Evolutionary conservation across 2,329 filamentous ascomycete genomes (phyloP).

Genomic region (Ophiostoma ulmi): DNA sequence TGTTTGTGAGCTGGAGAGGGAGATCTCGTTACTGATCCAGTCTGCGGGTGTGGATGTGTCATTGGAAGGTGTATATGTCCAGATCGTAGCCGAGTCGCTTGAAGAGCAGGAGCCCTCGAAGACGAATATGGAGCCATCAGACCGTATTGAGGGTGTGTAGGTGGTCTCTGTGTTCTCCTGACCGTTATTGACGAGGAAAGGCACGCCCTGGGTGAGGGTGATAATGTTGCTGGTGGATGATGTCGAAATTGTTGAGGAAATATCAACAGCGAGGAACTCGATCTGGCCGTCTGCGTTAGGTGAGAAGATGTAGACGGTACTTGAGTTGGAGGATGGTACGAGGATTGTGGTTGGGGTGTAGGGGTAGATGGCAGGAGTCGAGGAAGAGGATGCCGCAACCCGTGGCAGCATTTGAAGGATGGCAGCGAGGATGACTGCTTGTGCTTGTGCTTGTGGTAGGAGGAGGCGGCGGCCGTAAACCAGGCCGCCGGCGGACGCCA

Average conservation of each 20-base stretch:
- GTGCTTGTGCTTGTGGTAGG: neutral
- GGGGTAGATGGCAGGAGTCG: constrained; percentile 51
- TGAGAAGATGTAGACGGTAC: constrained; percentile 62
- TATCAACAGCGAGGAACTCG: constrained; percentile 60
- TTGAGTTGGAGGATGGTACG: constrained; percentile 45
- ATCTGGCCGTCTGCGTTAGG: constrained; percentile 42
- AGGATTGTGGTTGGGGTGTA: constrained; percentile 75
- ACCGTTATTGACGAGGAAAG: constrained; percentile 52
- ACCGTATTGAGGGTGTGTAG: constrained; percentile 63
- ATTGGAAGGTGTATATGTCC: constrained; percentile 52
- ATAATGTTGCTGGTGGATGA: constrained; percentile 39
- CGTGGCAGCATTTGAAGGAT: constrained; percentile 20
- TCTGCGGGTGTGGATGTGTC: neutral
- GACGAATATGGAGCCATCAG: constrained; percentile 65
- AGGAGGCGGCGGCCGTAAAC: neutral
- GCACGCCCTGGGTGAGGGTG: constrained; percentile 53
- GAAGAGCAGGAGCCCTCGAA: constrained; percentile 67
- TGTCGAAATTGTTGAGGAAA: constrained; percentile 53
- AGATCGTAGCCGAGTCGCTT: constrained; percentile 44
- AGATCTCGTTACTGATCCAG: constrained; percentile 19
- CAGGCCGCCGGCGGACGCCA: constrained; percentile 20
- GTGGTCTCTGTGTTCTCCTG: constrained; percentile 42
- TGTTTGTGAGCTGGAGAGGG: constrained; percentile 17
- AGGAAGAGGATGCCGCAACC: constrained; percentile 25
- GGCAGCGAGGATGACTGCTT: constrained; percentile 15